phyloP scores from a whole-genome alignment of 805 yeast genomes.

The Zygotorulaspora sp. region DNA sequence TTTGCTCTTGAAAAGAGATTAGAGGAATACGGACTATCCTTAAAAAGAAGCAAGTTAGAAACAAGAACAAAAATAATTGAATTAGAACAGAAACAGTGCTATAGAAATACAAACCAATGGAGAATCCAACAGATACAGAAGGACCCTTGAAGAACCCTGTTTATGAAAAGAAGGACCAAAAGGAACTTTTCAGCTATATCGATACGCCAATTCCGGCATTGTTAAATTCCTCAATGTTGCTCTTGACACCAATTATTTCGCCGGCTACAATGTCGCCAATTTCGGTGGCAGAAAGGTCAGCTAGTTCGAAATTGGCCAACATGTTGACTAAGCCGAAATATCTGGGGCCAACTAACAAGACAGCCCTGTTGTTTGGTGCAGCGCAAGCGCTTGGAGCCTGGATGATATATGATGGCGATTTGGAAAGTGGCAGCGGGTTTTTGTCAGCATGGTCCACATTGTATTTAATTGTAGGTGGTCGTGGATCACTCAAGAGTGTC shows the following conservation, averaged over 20 bases:
- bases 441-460: constrained; percentile 75
- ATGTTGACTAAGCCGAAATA: constrained; percentile 19
- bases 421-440: constrained; percentile 76
- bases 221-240: constrained; percentile 37
- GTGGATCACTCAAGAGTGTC: constrained; percentile 47
- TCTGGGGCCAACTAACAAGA: constrained; percentile 35
- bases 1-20: too few species aligned
- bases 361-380: constrained; percentile 53
- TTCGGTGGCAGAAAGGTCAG: constrained; percentile 11
- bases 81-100: neutral
- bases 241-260: constrained; percentile 38
- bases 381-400: constrained; percentile 65
- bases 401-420: constrained; percentile 73
- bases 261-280: constrained; percentile 26
- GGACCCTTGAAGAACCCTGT: constrained; percentile 4
- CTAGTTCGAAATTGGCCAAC: constrained; percentile 3
- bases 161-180: constrained; percentile 2
- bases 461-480: constrained; percentile 68
- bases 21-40: too few species aligned
- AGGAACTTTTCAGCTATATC: constrained; percentile 32
- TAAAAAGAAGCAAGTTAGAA: too few species aligned
- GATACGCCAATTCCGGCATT: constrained; percentile 48
- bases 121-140: constrained; percentile 10
- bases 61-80: too few species aligned
- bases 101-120: constrained; percentile 3